Evolutionary conservation across 2,329 filamentous ascomycete genomes (phyloP), one percentile per base, ranked within the genome.

Genomic region (Nannizziopsis barbatae): DNA sequence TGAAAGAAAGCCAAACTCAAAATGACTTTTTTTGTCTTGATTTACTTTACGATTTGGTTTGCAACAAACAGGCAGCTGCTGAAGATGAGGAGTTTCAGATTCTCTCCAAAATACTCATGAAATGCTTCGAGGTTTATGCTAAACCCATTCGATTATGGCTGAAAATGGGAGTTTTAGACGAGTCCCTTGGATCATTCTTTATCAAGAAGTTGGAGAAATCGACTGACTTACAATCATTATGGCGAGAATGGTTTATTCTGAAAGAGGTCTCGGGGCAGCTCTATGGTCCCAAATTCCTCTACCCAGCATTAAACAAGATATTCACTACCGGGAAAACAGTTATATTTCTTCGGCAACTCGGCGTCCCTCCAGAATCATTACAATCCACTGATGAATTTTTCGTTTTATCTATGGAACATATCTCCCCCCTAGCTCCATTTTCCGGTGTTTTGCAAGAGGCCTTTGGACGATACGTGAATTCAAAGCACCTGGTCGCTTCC

Each of bases 251-350:
- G 57, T 95, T 81, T 62, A 71, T 75, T 17, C 69, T 95, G 11
- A 78, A 80, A 0, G 64, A 74, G 2, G 71, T 79, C 3, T 44
- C 55, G 37, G 79, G 81, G 12, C 66, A 68, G 1, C 63, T 88
- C 1, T 79, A 83, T 56, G 81, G 83, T 0, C 89, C 90, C 0
- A 74, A 69, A 2, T 95, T 95, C 55, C 72, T 95, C 3, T 77
- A 81, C 35, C 75, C 81, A 2, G 77, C 81, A 1, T 79, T 79
- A 0, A 68, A 71, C 18, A 84, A 81, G 53, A 86, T 95, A 33
- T 90, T 95, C 58, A 87, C 82, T 1, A 82, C 86, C 1, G 90
- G 90, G 0, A 95, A 95, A 65, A 93, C 84, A 57, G 81, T 92
- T 48, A 79, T 92, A 1, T 83, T 95, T 39, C 68, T 95, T n/a